These are phyloP conservation scores for Linanthus parryae DNA, from an alignment of 148 eudicot species.

Conservation along the genomic window DNA sequence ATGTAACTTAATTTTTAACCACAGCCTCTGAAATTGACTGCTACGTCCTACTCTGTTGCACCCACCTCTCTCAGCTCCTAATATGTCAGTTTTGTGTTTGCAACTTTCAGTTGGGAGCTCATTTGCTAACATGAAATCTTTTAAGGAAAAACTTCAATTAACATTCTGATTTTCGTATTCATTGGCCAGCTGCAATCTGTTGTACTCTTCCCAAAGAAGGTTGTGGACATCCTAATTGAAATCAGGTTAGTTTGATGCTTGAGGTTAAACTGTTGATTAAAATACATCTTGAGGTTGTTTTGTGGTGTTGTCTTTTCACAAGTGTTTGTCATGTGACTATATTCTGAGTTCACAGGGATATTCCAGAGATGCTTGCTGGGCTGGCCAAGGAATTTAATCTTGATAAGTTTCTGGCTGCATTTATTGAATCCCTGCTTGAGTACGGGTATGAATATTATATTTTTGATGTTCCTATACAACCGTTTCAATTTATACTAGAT, in stretches of 20 bases:
- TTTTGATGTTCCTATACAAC: background rate
- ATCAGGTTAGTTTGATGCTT: conserved; percentile 31
- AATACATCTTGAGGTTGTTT: background rate
- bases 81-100: too few species aligned
- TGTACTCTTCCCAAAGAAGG: conserved; percentile 70
- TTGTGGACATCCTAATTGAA: conserved; percentile 42
- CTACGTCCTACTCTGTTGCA: too few species aligned
- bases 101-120: too few species aligned
- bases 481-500: too few species aligned
- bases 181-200: conserved; percentile 58
- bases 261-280: conserved; percentile 1
- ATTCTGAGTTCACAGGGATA: conserved; percentile 31
- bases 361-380: conserved; percentile 49
- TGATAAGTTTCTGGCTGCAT: conserved; percentile 57
- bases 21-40: too few species aligned
- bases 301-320: too few species aligned
- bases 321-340: background rate
- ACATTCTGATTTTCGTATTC: too few species aligned
- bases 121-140: too few species aligned
- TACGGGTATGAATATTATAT: conserved; percentile 30
- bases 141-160: too few species aligned
- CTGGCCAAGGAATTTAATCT: conserved; percentile 66
- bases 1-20: too few species aligned
- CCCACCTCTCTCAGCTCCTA: too few species aligned
- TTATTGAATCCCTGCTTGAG: conserved; percentile 67